Conservation (phyloP, 306 rosid species). For the Lablab purpureus region DNA sequence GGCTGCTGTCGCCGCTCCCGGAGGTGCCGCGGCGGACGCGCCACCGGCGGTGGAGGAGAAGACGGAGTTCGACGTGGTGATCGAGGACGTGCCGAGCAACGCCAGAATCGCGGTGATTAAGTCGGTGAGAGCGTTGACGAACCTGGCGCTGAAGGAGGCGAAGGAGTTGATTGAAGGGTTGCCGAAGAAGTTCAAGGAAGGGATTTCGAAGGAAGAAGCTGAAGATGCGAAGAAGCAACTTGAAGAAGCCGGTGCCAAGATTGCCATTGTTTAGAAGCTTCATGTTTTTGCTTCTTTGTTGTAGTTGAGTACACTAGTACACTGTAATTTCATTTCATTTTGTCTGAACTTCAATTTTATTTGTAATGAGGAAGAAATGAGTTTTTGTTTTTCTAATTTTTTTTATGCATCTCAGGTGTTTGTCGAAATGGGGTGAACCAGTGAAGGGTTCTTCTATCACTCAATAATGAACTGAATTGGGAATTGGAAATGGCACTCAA, state of each 20-base stretch:
- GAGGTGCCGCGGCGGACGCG: slow-evolving; percentile 35
- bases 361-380: slow-evolving; percentile 11
- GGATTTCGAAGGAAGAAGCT: slow-evolving; percentile 80
- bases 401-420: slow-evolving; percentile 20
- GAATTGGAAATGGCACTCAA: background rate
- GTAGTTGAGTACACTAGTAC: background rate
- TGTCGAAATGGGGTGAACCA: background rate
- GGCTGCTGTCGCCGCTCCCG: slow-evolving; percentile 59
- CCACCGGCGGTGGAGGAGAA: slow-evolving; percentile 69
- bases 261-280: slow-evolving; percentile 59
- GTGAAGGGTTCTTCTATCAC: background rate
- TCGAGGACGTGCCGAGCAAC: slow-evolving; percentile 87
- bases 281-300: slow-evolving; percentile 7
- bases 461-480: background rate
- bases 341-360: background rate
- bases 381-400: background rate
- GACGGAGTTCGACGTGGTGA: slow-evolving; percentile 93
- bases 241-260: slow-evolving; percentile 92
- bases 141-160: slow-evolving; percentile 89
- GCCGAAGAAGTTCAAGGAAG: slow-evolving; percentile 95
- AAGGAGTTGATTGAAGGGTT: slow-evolving; percentile 90
- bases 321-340: slow-evolving; percentile 24
- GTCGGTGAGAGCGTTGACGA: slow-evolving; percentile 85
- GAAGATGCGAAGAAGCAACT: slow-evolving; percentile 95
- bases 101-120: slow-evolving; percentile 86